Base-by-base conservation (phyloP, 1,139 yeast genomes). In the Trichomonascaceae sp. region DNA sequence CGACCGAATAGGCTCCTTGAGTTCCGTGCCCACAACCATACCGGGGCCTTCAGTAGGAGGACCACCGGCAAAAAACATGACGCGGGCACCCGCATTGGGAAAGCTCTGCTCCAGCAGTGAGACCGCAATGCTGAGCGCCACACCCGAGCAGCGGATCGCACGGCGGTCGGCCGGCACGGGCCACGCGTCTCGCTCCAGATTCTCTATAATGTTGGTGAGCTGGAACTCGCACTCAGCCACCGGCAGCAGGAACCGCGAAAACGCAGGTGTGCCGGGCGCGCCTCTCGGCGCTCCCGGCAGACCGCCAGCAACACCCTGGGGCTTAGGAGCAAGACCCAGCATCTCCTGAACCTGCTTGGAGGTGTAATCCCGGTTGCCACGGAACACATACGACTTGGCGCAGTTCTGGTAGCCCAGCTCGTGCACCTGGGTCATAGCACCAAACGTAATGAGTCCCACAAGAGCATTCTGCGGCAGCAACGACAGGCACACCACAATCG, bases 31-130 rank as follows among this genome's bases (percentile, higher is more conserved):
- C 27, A 89, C 98, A 50, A 89, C 85, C 61, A 84, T 65, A 51
- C 99, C 99, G 9, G 99, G 98, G 30, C 78, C 81, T 51, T 84
- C 76, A 34, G 99, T 89, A 53, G 96, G 78, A 34, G 96, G 94
- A 41, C 98, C 99, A 36, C 92, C 93, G 31, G 94, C 76, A 52
- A 89, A 89, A 43, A 89, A 67, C 70, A 84, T 76, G 48, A 89
- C 69, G 57, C 96, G 76, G 14, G 93, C 93, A 33, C 97, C 95
- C 48, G 78, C 74, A 40, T 87, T 85, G 37, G 89, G 76, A 64
- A 74, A 87, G n/a, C 93, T 69, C 32, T 80, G 76, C 51, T 89
- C 95, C 46, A 85, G 69, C 41, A 89, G 60, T 48, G 80, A 72
- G 20, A 85, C 69, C 15, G 97, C 95, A 44, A 89, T 76, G 43